A percentile compares a stretch with the other conserved stretches of the same genome.
Evolutionary conservation across 2,329 filamentous ascomycete species (phyloP).

Genomic region (Penicillium sp.): DNA sequence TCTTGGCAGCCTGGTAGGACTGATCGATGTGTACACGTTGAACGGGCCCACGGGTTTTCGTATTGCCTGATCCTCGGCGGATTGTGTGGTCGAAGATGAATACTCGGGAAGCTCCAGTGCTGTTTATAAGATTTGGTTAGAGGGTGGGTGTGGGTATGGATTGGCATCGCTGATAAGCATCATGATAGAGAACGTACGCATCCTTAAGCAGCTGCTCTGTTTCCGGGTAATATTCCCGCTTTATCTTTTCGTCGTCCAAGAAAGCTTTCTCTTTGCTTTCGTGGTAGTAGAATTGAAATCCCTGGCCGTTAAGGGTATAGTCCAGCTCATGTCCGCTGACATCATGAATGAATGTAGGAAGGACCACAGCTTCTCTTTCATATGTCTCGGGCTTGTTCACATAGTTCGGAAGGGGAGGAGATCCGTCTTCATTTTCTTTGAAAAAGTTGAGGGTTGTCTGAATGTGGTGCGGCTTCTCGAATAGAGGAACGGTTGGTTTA

Average conservation of each 20-base stretch:
- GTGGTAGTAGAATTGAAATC: constrained; percentile 48
- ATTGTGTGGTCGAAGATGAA: constrained; percentile 55
- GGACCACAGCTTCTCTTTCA: constrained; percentile 40
- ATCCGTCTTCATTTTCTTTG: constrained; percentile 45
- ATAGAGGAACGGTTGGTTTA: constrained; percentile 12
- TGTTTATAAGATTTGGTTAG: constrained; percentile 5
- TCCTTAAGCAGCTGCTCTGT: constrained; percentile 49
- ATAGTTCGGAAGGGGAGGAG: constrained; percentile 41
- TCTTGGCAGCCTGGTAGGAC: constrained; percentile 45
- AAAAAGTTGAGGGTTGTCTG: constrained; percentile 50
- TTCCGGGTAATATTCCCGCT: constrained; percentile 47
- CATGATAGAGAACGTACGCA: constrained; percentile 24
- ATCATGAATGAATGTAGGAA: constrained; percentile 43
- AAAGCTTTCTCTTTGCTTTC: constrained; percentile 39
- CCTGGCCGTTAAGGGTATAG: constrained; percentile 48
- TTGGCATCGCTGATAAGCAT: not conserved
- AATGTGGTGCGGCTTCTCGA: constrained; percentile 35
- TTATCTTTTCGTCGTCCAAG: constrained; percentile 44
- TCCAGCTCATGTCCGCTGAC: constrained; percentile 44
- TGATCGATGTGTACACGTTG: constrained; percentile 55
- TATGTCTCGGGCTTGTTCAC: constrained; percentile 42
- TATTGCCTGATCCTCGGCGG: constrained; percentile 37
- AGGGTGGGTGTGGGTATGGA: not conserved
- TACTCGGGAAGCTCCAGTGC: constrained; percentile 44
- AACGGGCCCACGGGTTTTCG: constrained; percentile 45